Base-by-base conservation (phyloP, 2,329 filamentous ascomycete genomes). In the Magnaporthales sp. region DNA sequence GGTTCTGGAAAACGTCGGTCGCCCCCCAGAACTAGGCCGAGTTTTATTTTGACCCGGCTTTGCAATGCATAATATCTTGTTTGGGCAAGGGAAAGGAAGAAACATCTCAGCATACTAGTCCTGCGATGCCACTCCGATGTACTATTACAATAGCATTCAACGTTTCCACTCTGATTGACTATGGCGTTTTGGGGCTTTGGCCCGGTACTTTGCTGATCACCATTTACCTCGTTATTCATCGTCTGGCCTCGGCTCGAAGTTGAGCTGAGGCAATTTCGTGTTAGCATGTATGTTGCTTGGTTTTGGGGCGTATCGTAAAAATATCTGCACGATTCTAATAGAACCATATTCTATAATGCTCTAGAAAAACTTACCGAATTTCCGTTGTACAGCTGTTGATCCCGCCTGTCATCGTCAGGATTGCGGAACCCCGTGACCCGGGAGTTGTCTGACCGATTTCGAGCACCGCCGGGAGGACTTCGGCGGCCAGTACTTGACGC, bases 361-460 rank as follows among this genome's bases (percentile, higher is more conserved):
- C n/a, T n/a, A n/a, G n/a, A n/a, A n/a, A 10, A n/a, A 79, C 86
- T 77, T 81, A 93, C 91, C 75, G 91, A 91, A 74, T 97, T 97
- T 1, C 93, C 93, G 73, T 97, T 97, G 74, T 97, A 97, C 62
- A 96, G 85, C 73, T 96, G 89, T 61, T 87, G 84, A 69, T 89
- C 83, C 66, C 84, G 77, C 66, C 81, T 80, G 54, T 82, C 80
- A 68, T 85, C 80, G 24, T 83, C 79, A 54, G 83, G 79, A 68
- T 88, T 85, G 69, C 79, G 77, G 66, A 89, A 76, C 0, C 84
- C 87, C 64, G 81, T 77, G 67, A 78, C 73, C 66, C 74, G 75
- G 15, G 62, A 30, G 32, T 62, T 65, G 8, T 58, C 54, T 7
- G 54, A 26, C 24, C 54, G 54, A 26, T 58, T 58, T 15, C 54